Evolutionary conservation across 768 basidiomycete genomes (phyloP).

Genomic region (Dentipellis sp.): DNA sequence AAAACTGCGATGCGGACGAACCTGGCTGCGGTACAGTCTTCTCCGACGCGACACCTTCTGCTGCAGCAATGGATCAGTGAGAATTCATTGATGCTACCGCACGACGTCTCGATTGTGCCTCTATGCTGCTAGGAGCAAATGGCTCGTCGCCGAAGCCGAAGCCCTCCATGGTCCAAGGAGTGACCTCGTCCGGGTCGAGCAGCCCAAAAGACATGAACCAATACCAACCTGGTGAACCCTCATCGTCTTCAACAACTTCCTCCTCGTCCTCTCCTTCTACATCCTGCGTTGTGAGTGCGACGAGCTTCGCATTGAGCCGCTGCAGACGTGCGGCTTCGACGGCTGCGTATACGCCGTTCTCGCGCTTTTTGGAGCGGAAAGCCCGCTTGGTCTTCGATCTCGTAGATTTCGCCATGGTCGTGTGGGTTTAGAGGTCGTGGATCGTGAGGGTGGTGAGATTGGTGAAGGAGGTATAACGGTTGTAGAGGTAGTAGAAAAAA

Average conservation of each 20-base stretch:
- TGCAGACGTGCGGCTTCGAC: slow-evolving; percentile 69
- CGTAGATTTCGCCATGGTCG: slow-evolving; percentile 70
- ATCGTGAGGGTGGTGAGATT: too few species aligned
- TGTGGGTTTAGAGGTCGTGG: background rate
- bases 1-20: background rate
- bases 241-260: slow-evolving; percentile 15
- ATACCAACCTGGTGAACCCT: slow-evolving; percentile 15
- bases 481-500: too few species aligned
- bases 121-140: background rate
- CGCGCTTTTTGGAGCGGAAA: slow-evolving; percentile 71
- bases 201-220: slow-evolving; percentile 10
- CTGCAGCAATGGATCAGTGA: background rate
- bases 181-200: slow-evolving; percentile 46
- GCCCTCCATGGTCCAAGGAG: slow-evolving; percentile 35
- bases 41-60: background rate
- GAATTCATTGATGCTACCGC: background rate
- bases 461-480: too few species aligned
- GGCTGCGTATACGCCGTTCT: slow-evolving; percentile 65
- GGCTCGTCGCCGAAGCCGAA: background rate
- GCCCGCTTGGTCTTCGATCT: slow-evolving; percentile 76
- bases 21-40: background rate
- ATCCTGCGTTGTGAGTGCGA: slow-evolving; percentile 31
- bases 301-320: slow-evolving; percentile 61
- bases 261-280: slow-evolving; percentile 7
- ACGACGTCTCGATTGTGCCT: background rate